phyloP scores from a whole-genome alignment of 371 early-diverging fungal species.

The Massospora cicadina region DNA sequence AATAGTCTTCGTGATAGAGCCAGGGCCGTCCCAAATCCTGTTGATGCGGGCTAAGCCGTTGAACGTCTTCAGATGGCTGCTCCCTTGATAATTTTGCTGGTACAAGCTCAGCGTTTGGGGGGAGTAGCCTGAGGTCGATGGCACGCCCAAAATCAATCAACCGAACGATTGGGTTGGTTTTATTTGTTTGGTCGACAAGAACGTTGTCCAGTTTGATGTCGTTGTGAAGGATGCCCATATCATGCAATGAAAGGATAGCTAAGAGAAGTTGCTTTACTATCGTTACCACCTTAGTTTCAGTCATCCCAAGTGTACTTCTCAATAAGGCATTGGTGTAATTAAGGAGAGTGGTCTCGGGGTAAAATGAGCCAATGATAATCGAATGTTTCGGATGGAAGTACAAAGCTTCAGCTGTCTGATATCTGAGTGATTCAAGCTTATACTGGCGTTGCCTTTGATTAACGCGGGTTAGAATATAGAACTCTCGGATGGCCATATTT shows the following conservation, averaged over 20 bases:
- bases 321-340: neutral
- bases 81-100: neutral
- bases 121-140: neutral
- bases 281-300: neutral
- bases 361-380: neutral
- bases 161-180: neutral
- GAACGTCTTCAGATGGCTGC: neutral
- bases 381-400: neutral
- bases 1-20: constrained; percentile 3
- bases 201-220: constrained; percentile 3
- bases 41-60: constrained; percentile 1
- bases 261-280: neutral
- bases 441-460: neutral
- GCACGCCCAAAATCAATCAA: constrained; percentile 1
- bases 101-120: neutral
- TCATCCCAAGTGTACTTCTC: neutral
- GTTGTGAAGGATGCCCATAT: neutral
- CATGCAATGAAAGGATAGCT: neutral
- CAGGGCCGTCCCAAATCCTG: neutral
- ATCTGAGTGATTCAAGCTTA: neutral
- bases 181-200: neutral
- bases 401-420: neutral
- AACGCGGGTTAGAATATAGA: neutral
- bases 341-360: neutral
- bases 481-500: neutral